Base-by-base conservation (phyloP, 805 yeast genomes). In the Soucietia sequanensis region DNA sequence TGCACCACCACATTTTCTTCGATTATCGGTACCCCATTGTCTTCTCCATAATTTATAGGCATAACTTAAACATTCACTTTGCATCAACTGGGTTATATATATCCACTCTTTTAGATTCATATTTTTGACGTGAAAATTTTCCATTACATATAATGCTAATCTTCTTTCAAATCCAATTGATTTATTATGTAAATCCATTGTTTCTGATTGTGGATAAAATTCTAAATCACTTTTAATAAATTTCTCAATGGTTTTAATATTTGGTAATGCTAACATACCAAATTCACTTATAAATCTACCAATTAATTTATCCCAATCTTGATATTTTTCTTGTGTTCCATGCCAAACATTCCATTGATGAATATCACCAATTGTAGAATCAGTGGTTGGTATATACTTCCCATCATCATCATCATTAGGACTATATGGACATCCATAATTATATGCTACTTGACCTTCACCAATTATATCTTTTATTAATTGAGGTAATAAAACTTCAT, bases 271-370 rank as follows among this genome's bases (percentile, higher is more conserved):
- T 37, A 63, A 64, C 79, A 75, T 74, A 1, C 80, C 80, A 54
- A 75, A 75, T 48, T 75, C 80, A 23, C 74, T 64, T 3, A 75
- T 63, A 51, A 75, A 75, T 20, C 79, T 43, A 2, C 78, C 80
- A 5, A 62, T 67, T 2, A 74, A 48, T 30, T 59, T 55, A 26
- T 52, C 50, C 77, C 77, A 72, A 44, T 71, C 55, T 41, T 75
- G 80, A 43, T 74, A 74, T 40, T 60, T 63, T 34, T 66, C 69
- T 46, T 72, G 75, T 14, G 58, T 48, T 1, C 79, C 80, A 42
- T 75, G 80, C 79, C 79, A 75, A 7, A 75, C 75, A 42, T 72
- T 72, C 80, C 80, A 75, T 39, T 73, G 78, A 42, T 75, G 80
- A 4, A 70, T 54, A 44, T 75, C 80, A 2, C 80, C 80, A 13